A percentile compares a stretch with the other conserved stretches of the same genome.
phyloP scores from a whole-genome alignment of 2,329 filamentous ascomycete genomes.

The Biscogniauxia mediterranea region DNA sequence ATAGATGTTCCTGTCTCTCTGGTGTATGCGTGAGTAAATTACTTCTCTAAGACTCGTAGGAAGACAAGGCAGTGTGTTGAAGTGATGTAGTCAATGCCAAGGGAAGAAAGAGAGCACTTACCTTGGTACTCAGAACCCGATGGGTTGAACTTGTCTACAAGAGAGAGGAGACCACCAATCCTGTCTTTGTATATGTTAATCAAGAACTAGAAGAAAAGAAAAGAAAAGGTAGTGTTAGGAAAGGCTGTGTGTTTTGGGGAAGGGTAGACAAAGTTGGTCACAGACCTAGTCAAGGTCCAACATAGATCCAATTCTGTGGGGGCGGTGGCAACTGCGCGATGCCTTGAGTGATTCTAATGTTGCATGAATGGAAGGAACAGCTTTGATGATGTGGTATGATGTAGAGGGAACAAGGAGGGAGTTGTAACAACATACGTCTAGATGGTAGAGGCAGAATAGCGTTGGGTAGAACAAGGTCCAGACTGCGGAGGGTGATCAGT shows the following conservation, averaged over 20 bases:
- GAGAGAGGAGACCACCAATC: background rate
- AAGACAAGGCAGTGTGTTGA: background rate
- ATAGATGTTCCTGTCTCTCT: background rate
- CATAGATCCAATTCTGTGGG: too few species aligned
- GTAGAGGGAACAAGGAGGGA: background rate
- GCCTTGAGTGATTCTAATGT: too few species aligned
- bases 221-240: too few species aligned
- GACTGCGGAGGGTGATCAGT: background rate
- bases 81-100: background rate
- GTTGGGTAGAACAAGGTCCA: background rate
- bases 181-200: too few species aligned
- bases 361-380: too few species aligned
- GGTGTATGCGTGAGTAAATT: background rate
- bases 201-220: too few species aligned
- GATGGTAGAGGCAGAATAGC: background rate
- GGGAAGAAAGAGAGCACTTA: background rate
- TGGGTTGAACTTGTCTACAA: background rate
- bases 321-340: too few species aligned
- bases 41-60: background rate
- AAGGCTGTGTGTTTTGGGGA: too few species aligned
- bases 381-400: too few species aligned
- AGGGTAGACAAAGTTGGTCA: too few species aligned
- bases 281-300: too few species aligned
- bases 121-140: background rate
- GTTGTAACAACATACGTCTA: background rate